phyloP scores from a whole-genome alignment of 2,329 filamentous ascomycete species.

The Sclerotinia nivalis region DNA sequence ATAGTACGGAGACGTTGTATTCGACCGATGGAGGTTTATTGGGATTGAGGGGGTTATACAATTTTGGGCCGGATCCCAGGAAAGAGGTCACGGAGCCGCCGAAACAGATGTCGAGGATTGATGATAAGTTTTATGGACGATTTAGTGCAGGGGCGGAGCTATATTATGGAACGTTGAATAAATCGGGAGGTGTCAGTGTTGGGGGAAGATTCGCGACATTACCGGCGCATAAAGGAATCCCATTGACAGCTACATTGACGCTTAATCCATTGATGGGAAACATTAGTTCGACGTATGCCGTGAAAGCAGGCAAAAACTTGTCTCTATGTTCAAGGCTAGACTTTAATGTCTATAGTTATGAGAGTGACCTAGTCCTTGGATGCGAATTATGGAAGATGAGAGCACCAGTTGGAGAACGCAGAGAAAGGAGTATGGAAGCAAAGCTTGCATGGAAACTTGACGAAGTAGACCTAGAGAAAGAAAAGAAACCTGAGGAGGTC shows the following conservation, averaged over 20 bases:
- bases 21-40: constrained; percentile 90
- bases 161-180: constrained; percentile 94
- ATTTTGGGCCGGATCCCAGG: constrained; percentile 64
- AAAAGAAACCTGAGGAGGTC: constrained; percentile 61
- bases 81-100: constrained; percentile 32
- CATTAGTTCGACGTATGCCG: constrained; percentile 86
- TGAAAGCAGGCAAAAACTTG: constrained; percentile 79
- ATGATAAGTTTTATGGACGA: constrained; percentile 70
- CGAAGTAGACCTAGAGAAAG: constrained; percentile 34
- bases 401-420: constrained; percentile 31
- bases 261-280: constrained; percentile 94
- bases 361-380: constrained; percentile 88
- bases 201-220: constrained; percentile 88
- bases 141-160: constrained; percentile 90
- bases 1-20: constrained; percentile 84
- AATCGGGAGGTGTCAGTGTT: constrained; percentile 86
- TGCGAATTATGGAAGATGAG: constrained; percentile 85
- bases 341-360: constrained; percentile 98
- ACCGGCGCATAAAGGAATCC: constrained; percentile 77
- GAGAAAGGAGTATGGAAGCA: constrained; percentile 53
- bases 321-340: constrained; percentile 89
- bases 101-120: constrained; percentile 35
- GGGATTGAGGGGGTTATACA: constrained; percentile 87
- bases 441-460: constrained; percentile 56
- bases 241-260: constrained; percentile 89